Base-by-base conservation (phyloP, 441 rosid species). In the Populus hybrid region DNA sequence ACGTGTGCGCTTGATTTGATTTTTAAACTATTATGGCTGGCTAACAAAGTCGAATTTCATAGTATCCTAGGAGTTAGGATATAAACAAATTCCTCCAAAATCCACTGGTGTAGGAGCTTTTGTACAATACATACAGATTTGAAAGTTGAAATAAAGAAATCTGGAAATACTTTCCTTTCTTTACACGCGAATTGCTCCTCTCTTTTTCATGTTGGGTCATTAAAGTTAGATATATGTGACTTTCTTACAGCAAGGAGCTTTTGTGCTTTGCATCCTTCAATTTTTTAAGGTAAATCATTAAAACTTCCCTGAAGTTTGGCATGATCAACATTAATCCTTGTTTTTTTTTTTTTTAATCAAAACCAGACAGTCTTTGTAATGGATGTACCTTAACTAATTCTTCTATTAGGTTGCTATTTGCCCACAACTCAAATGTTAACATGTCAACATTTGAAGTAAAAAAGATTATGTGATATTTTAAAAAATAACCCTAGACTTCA, bases 101-200 rank as follows among this genome's bases (percentile, higher is more conserved):
- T 75, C 53, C 72, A 67, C 46, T 3, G 3, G 5, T 4, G 57
- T 19, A 12, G 78, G 72, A 75, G 72, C 50, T 75, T n/a, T 32
- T 67, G 66, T 67, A 18, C 5, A 4, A 16, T 40, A 46, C 4
- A 23, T 40, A 6, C n/a, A n/a, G 61, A 40, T 3, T 65, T 74
- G 70, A 74, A 26, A 74, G 70, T 46, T 66, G 71, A 65, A 19
- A 74, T 10, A 8, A 50, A 14, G 34, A 73, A 36, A 38, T 63
- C 64, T 21, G 69, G 18, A 34, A 73, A 34, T 9, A 3, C 68
- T 70, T 34, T 34, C 36, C 36, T 6, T 35, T 6, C 24, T 64
- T 64, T 74, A 16, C 59, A 74, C 36, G 76, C 38, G 76, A 74
- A 63, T n/a, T 16, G 32, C 35, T 36, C 76, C 9, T 14, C 69